Conservation (phyloP, 768 basidiomycete species). For the Lactifluus piperatus region DNA sequence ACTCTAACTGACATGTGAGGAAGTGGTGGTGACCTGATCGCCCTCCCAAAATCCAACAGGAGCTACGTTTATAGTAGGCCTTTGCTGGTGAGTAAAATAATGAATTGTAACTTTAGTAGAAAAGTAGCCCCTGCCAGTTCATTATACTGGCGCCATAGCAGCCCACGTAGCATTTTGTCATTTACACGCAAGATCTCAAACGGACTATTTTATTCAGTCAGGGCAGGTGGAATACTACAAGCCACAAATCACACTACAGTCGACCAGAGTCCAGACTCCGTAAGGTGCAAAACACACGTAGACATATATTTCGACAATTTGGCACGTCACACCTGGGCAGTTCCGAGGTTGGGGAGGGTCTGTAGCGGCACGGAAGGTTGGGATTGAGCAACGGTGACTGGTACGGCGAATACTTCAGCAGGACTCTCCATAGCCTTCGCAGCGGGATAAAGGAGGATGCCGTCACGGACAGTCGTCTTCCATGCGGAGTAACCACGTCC, state of each 20-base stretch:
- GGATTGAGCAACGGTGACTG: not conserved
- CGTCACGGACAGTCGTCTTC: slow-evolving; percentile 28
- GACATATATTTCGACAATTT: not conserved
- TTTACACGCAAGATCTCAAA: not conserved
- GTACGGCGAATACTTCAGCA: not conserved
- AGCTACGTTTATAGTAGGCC: too few relatives aligned
- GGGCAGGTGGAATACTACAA: not conserved
- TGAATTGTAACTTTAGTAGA: too few relatives aligned
- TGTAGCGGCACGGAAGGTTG: not conserved
- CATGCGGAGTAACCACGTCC: slow-evolving; percentile 28
- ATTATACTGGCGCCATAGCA: too few relatives aligned
- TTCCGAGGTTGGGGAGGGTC: not conserved
- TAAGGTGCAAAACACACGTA: not conserved
- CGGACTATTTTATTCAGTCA: too few relatives aligned
- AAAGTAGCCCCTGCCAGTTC: too few relatives aligned
- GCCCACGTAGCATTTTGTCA: too few relatives aligned
- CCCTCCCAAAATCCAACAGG: too few relatives aligned
- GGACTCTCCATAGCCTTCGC: not conserved
- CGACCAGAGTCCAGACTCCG: not conserved
- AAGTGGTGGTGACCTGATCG: too few relatives aligned
- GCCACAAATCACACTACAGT: not conserved
- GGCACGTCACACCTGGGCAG: not conserved
- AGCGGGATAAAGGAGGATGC: slow-evolving; percentile 11
- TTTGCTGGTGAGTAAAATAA: too few relatives aligned
- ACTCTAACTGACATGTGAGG: too few relatives aligned